Base-by-base conservation (phyloP, 1,284 basidiomycete species). In the Stygiomarasmius scandens region DNA sequence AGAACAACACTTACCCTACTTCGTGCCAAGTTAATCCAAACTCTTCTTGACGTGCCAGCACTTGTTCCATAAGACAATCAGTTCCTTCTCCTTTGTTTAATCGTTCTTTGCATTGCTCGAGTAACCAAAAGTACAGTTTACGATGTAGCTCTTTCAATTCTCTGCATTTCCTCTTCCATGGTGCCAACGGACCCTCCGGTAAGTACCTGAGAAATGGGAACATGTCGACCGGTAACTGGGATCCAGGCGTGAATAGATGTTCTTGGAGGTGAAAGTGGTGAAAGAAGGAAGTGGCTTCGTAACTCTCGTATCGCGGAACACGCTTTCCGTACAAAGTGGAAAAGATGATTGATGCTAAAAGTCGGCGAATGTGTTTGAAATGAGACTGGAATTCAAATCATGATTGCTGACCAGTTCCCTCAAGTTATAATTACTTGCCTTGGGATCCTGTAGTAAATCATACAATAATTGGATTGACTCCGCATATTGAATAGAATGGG, bases 171-270 rank as follows among this genome's bases (percentile, higher is more conserved):
- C 52, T 57, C 58, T 74, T 74, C 73, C 73, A 74, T 12, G 63
- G 49, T 5, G 73, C 73, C 62, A 66, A 70, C 11, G 29, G 29
- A 16, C 66, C 47, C 54, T 67, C 69, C 5, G 73, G 74, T 44
- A 74, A 63, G 53, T 73, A 66, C 43, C 68, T 67, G 23, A 74
- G 65, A 54, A 71, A 61, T 3, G 73, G 73, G 36, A 75, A 56
- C 5, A 74, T 52, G 51, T 74, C 72, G 14, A 75, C 54, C 14
- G 74, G 72, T 10, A 71, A 65, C 23, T 68, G 65, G 22, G 67
- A 60, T 46, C 72, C 72, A 12, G 71, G 69, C 51, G 65, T 67
- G 38, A 71, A 60, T 8, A 68, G 54, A 25, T 61, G 53, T 47
- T 67, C 66, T 65, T 65, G 70, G 16, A 64, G 60, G 27, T 69